Conservation (phyloP, 2,329 filamentous ascomycete species). For the Trichoderma gracile region DNA sequence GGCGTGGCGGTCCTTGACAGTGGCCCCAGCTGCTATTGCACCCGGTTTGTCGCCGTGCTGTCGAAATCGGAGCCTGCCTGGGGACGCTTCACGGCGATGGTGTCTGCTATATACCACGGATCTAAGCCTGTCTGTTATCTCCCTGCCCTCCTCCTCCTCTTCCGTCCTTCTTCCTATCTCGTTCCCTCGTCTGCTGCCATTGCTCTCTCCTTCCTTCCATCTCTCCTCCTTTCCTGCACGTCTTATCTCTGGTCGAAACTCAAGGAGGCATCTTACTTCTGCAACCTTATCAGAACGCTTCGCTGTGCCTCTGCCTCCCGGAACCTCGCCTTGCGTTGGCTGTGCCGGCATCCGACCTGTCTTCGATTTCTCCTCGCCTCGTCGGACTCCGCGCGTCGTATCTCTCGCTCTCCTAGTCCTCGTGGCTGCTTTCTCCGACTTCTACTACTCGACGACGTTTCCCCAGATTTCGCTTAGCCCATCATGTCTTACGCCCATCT, state of each 20-base stretch:
- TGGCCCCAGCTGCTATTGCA: not conserved
- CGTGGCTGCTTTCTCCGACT: constrained; percentile 20
- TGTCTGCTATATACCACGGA: constrained; percentile 18
- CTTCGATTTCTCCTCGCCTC: constrained; percentile 10
- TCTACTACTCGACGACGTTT: constrained; percentile 11
- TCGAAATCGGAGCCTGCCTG: constrained; percentile 17
- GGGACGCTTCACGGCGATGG: not conserved
- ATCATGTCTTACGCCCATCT: constrained; percentile 62
- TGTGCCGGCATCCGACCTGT: constrained; percentile 23
- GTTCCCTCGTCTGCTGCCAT: not conserved
- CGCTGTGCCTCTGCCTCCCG: constrained; percentile 10
- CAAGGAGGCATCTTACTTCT: constrained; percentile 19
- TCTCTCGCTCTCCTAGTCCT: constrained; percentile 7
- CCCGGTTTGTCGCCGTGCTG: constrained; percentile 21
- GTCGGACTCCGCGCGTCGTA: not conserved
- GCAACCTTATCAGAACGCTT: constrained; percentile 24
- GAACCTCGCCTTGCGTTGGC: constrained; percentile 23
- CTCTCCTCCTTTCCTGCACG: constrained; percentile 21
- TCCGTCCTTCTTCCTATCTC: constrained; percentile 20
- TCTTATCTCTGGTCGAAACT: constrained; percentile 21
- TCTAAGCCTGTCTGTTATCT: constrained; percentile 23
- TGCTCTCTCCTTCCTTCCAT: constrained; percentile 15
- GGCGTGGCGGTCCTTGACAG: constrained; percentile 19
- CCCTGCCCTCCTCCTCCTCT: constrained; percentile 9
- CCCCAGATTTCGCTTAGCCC: constrained; percentile 25